Evolutionary conservation across 805 yeast genomes (phyloP).

Genomic region (Saccharomycopsis sp.): DNA sequence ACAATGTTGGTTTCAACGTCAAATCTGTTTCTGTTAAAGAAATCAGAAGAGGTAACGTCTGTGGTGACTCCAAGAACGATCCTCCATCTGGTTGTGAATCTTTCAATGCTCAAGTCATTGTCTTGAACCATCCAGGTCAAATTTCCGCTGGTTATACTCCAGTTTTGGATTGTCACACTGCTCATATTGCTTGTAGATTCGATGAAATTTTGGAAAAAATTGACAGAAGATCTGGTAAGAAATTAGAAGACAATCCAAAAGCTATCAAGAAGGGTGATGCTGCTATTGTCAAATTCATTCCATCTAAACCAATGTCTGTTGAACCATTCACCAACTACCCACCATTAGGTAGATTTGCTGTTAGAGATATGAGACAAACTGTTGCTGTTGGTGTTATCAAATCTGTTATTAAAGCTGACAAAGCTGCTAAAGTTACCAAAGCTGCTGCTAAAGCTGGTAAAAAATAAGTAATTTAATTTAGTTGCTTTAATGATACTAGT

Average conservation of each 20-base stretch:
- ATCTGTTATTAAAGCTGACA: conserved; percentile 79
- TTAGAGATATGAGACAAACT: conserved; percentile 99
- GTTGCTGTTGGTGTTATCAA: conserved; percentile 99
- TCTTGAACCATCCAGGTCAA: conserved; percentile 91
- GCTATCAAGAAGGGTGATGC: conserved; percentile 95
- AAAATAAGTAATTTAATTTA: conserved; percentile 16
- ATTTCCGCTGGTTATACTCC: conserved; percentile 87
- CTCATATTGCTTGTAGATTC: conserved; percentile 88
- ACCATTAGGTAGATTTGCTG: conserved; percentile 96
- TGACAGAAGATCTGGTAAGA: conserved; percentile 92
- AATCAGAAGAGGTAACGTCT: conserved; percentile 87
- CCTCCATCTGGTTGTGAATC: conserved; percentile 76
- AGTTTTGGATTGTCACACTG: conserved; percentile 86
- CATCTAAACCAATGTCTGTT: conserved; percentile 89
- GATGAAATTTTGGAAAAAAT: conserved; percentile 73
- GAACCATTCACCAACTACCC: conserved; percentile 93
- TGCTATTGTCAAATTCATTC: conserved; percentile 85
- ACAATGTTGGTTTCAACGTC: conserved; percentile 86
- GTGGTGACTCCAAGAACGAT: conserved; percentile 86
- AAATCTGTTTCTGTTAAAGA: conserved; percentile 87
- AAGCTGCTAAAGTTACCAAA: conserved; percentile 88
- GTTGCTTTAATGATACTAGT: conserved; percentile 1
- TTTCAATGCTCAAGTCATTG: conserved; percentile 80
- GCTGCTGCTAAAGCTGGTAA: conserved; percentile 71
- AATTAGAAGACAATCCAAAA: conserved; percentile 82